A percentile compares a stretch with the other conserved stretches of the same genome.
phyloP scores from a whole-genome alignment of 306 rosid genomes.

The Cucurbita pepo region DNA sequence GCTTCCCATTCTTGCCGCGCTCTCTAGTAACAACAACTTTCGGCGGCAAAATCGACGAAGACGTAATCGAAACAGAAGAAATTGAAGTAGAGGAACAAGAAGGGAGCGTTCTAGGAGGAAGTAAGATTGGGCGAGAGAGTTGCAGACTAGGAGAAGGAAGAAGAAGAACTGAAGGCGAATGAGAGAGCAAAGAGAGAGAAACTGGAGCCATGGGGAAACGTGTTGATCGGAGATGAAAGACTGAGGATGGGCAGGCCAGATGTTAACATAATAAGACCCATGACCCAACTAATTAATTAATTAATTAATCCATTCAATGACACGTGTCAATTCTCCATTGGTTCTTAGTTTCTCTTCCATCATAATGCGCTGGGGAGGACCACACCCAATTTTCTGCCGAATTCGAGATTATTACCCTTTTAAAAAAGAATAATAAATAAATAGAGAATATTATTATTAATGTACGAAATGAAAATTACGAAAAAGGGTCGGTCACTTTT shows the following conservation, averaged over 20 bases:
- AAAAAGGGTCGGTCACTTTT: not conserved
- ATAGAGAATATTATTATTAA: not conserved
- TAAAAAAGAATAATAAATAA: too few species aligned
- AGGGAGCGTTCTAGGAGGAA: not conserved
- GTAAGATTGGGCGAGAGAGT: slow-evolving; percentile 31
- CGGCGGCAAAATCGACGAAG: slow-evolving; percentile 19
- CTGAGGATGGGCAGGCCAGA: slow-evolving; percentile 10
- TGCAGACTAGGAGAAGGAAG: slow-evolving; percentile 17
- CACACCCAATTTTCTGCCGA: not conserved
- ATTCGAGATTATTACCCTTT: not conserved
- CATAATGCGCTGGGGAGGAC: not conserved
- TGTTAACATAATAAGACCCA: slow-evolving; percentile 13
- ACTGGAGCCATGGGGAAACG: slow-evolving; percentile 59
- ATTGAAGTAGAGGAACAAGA: slow-evolving; percentile 17
- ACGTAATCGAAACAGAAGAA: slow-evolving; percentile 14
- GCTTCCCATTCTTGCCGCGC: slow-evolving; percentile 92
- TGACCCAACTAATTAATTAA: not conserved
- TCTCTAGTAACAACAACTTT: slow-evolving; percentile 90
- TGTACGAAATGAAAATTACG: not conserved
- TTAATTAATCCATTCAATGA: too few species aligned
- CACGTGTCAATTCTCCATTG: not conserved
- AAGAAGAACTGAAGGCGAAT: slow-evolving; percentile 1
- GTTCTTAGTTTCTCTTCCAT: not conserved
- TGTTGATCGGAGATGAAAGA: slow-evolving; percentile 28
- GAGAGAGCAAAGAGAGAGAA: slow-evolving; percentile 25